Evolutionary conservation across 2,329 filamentous ascomycete genomes (phyloP).

Genomic region (Curvularia sp.): DNA sequence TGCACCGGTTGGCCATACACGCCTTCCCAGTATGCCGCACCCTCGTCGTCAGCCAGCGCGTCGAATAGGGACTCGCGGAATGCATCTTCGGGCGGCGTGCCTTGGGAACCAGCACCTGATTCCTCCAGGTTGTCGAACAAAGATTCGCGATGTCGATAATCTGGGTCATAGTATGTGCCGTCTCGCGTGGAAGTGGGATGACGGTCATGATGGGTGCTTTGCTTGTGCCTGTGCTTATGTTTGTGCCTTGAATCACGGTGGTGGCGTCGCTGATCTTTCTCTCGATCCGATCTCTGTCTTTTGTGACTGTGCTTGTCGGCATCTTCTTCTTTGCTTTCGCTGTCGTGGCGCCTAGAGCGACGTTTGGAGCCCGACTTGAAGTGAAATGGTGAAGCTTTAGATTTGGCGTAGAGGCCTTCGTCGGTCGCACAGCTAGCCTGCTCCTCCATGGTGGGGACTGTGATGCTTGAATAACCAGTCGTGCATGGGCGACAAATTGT

Average conservation of each 20-base stretch:
- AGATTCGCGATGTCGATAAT: conserved; percentile 43
- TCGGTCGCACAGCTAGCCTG: conserved; percentile 31
- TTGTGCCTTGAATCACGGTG: conserved; percentile 27
- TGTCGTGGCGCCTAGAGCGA: conserved; percentile 30
- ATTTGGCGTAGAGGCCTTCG: conserved; percentile 32
- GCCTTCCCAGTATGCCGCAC: conserved; percentile 90
- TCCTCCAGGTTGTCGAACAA: conserved; percentile 40
- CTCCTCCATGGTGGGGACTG: conserved; percentile 39
- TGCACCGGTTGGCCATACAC: conserved; percentile 98
- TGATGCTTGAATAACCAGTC: conserved; percentile 16
- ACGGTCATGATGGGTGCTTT: conserved; percentile 25
- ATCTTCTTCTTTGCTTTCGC: conserved; percentile 18
- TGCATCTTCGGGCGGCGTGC: conserved; percentile 68
- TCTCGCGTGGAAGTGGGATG: conserved; percentile 38
- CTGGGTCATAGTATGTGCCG: conserved; percentile 44
- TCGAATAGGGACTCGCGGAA: conserved; percentile 97
- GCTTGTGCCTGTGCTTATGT: conserved; percentile 30
- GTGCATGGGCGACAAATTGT: conserved; percentile 25
- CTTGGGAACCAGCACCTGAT: conserved; percentile 45
- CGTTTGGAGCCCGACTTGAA: conserved; percentile 47
- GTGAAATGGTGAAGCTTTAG: conserved; percentile 48
- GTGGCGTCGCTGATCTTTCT: conserved; percentile 14
- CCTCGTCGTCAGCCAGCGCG: conserved; percentile 95
- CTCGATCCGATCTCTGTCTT: conserved; percentile 23
- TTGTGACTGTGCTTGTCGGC: conserved; percentile 17